Evolutionary conservation across 495 filamentous ascomycete genomes (phyloP).

Genomic region (Annulohypoxylon bovei): DNA sequence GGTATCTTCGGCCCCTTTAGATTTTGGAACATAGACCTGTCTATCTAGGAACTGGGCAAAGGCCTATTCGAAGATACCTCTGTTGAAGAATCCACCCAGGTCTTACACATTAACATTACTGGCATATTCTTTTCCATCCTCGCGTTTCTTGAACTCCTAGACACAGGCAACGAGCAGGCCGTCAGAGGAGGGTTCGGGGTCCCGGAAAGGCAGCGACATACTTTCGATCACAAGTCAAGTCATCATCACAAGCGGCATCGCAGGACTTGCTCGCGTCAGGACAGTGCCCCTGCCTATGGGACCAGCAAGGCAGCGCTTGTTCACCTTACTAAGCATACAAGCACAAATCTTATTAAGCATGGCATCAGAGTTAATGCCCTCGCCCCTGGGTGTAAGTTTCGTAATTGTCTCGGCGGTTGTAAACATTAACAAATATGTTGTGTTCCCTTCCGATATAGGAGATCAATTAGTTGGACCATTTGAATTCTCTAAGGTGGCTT

Average conservation of each 20-base stretch:
- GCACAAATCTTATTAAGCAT: conserved; percentile 57
- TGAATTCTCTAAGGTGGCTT: conserved; percentile 51
- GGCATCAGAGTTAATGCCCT: conserved; percentile 66
- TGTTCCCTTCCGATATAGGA: conserved; percentile 65
- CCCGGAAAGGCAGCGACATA: conserved; percentile 35
- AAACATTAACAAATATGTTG: conserved; percentile 37
- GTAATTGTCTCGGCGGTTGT: neutral
- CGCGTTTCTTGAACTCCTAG: conserved; percentile 66
- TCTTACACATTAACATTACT: conserved; percentile 62
- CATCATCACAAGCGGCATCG: conserved; percentile 63
- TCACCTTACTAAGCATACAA: conserved; percentile 65
- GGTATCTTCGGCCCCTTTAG: conserved; percentile 59
- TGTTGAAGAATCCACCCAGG: conserved; percentile 62
- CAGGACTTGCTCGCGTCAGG: conserved; percentile 55
- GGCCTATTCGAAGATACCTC: conserved; percentile 53
- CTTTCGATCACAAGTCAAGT: conserved; percentile 64
- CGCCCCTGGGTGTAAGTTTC: conserved; percentile 63
- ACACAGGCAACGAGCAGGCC: conserved; percentile 64
- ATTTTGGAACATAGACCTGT: conserved; percentile 46
- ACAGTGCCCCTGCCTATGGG: conserved; percentile 61
- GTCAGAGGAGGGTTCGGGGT: conserved; percentile 43
- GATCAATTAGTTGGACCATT: conserved; percentile 39
- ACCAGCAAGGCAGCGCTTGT: conserved; percentile 62
- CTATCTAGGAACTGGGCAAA: conserved; percentile 57
- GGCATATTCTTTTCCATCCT: conserved; percentile 63